Conservation (phyloP, 768 basidiomycete genomes). For the Hygrocybe coccinea region DNA sequence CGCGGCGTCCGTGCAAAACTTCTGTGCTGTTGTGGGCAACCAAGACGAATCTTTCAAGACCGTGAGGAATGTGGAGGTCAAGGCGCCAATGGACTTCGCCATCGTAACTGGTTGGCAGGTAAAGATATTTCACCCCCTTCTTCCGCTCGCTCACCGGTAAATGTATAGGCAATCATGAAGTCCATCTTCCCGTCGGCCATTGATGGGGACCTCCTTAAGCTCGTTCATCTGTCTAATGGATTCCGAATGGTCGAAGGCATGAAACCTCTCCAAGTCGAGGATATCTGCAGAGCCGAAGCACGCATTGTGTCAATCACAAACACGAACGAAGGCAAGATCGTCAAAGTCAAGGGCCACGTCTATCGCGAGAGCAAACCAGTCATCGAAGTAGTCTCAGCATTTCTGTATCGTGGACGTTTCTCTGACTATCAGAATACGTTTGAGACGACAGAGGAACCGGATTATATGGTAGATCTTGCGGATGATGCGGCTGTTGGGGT, state of each 20-base stretch:
- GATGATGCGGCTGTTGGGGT: slow-evolving; percentile 84
- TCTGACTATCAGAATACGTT: slow-evolving; percentile 94
- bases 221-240: slow-evolving; percentile 96
- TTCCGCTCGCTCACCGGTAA: slow-evolving; percentile 5
- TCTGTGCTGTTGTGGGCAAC: slow-evolving; percentile 92
- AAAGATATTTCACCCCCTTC: slow-evolving; percentile 23
- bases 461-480: slow-evolving; percentile 73
- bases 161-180: slow-evolving; percentile 89
- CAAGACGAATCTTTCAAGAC: slow-evolving; percentile 87
- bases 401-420: slow-evolving; percentile 96
- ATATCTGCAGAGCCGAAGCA: slow-evolving; percentile 86
- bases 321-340: slow-evolving; percentile 86
- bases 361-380: slow-evolving; percentile 72
- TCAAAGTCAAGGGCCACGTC: slow-evolving; percentile 83
- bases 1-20: slow-evolving; percentile 72
- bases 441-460: slow-evolving; percentile 84
- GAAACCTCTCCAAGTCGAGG: slow-evolving; percentile 73
- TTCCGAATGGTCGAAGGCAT: slow-evolving; percentile 85
- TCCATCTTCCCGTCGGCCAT: slow-evolving; percentile 90
- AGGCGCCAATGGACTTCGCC: slow-evolving; percentile 97
- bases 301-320: slow-evolving; percentile 87
- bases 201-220: slow-evolving; percentile 91
- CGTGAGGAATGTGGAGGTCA: slow-evolving; percentile 59
- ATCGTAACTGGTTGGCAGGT: slow-evolving; percentile 99
- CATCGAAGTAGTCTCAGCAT: slow-evolving; percentile 90